Evolutionary conservation across 139 green algal genomes (phyloP).

Genomic region (Closterium sp.): DNA sequence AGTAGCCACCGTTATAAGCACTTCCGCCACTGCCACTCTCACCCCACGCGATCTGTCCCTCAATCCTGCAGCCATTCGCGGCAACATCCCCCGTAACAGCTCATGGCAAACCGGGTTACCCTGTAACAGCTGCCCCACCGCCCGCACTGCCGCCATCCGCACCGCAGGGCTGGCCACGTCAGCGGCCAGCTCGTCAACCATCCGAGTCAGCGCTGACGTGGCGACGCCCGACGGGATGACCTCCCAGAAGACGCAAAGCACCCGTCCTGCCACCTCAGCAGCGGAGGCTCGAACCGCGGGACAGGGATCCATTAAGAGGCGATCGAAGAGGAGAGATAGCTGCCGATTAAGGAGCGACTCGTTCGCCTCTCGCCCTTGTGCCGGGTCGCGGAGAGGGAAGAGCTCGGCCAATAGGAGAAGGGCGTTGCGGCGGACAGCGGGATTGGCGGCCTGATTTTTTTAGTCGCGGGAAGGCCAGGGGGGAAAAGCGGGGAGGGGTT

Average conservation of each 20-base stretch:
- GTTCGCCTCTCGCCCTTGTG: slow-evolving; percentile 56
- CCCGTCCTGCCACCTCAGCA: slow-evolving; percentile 54
- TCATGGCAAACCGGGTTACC: neutral
- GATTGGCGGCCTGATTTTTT: slow-evolving; percentile 62
- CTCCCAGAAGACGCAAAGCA: slow-evolving; percentile 81
- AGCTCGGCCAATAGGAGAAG: slow-evolving; percentile 70
- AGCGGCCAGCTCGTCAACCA: slow-evolving; percentile 66
- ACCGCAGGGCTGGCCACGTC: slow-evolving; percentile 29
- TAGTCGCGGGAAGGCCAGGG: neutral
- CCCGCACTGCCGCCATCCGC: slow-evolving; percentile 15
- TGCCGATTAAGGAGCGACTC: slow-evolving; percentile 62
- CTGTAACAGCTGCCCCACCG: slow-evolving; percentile 8
- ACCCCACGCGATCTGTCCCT: neutral
- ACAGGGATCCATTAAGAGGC: slow-evolving; percentile 63
- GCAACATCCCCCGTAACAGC: neutral
- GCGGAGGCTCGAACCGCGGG: slow-evolving; percentile 66
- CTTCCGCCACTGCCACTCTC: neutral
- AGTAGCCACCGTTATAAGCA: neutral
- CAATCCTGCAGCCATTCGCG: neutral
- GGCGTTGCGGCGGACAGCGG: slow-evolving; percentile 71
- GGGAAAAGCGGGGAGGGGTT: neutral
- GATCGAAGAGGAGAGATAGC: slow-evolving; percentile 61
- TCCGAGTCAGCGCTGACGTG: slow-evolving; percentile 23
- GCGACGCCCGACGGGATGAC: slow-evolving; percentile 70
- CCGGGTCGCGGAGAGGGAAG: slow-evolving; percentile 70